phyloP scores from a whole-genome alignment of 148 eudicot species.

The Gaultheria prostrata region DNA sequence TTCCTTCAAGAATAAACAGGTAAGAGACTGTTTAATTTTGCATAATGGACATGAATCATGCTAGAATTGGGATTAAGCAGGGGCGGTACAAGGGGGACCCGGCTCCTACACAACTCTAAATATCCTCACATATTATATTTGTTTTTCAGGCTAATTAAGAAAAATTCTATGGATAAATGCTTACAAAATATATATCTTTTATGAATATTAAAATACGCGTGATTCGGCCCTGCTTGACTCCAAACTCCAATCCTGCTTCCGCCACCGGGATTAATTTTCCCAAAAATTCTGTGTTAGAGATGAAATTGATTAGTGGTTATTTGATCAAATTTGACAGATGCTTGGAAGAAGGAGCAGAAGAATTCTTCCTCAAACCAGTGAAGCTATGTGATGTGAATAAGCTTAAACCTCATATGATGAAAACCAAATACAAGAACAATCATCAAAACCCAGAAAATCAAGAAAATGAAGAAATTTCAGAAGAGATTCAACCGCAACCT shows the following conservation, averaged over 20 bases:
- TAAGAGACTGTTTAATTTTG: conserved; percentile 20
- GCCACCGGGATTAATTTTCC: not conserved
- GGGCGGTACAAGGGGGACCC: no score
- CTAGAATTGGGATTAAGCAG: not conserved
- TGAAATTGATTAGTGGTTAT: conserved; percentile 4
- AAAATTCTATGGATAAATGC: no score
- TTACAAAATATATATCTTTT: no score
- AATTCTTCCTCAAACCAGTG: conserved; percentile 90
- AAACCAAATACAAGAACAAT: conserved; percentile 43
- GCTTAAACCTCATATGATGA: conserved; percentile 78
- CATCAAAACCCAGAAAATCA: conserved; percentile 24
- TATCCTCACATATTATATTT: no score
- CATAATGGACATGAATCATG: no score
- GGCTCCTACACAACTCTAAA: no score
- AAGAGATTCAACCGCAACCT: conserved; percentile 15
- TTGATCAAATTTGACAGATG: conserved; percentile 49
- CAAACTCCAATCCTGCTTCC: no score
- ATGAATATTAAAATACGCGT: no score
- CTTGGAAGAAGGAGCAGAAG: conserved; percentile 94
- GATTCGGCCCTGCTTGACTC: no score
- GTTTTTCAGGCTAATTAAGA: no score
- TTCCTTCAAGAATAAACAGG: conserved; percentile 90
- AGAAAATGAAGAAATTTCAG: conserved; percentile 25
- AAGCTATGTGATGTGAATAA: conserved; percentile 69
- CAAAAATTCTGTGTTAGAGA: not conserved